These are phyloP conservation scores for Zymoseptoria ardabiliae DNA, from an alignment of 2,329 filamentous ascomycete species.

Conservation along the genomic window DNA sequence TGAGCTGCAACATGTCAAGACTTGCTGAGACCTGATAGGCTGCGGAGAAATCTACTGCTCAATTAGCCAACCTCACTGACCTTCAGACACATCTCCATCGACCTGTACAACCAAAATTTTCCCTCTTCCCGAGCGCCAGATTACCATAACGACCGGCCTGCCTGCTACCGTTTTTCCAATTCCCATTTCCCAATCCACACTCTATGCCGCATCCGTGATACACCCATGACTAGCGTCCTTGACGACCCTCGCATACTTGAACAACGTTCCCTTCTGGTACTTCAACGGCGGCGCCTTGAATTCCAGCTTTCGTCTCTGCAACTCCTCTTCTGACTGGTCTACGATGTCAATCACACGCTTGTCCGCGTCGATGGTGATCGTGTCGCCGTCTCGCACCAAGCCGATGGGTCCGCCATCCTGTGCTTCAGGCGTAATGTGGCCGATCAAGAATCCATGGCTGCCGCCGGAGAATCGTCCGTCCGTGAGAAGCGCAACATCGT, in stretches of 20 bases:
- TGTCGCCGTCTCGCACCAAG: conserved; percentile 72
- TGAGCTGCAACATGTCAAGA: too few relatives aligned
- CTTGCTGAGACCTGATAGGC: too few relatives aligned
- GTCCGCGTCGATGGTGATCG: conserved; percentile 75
- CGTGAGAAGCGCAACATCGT: conserved; percentile 67
- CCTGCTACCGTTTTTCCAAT: background rate
- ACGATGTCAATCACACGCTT: conserved; percentile 56
- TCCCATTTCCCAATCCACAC: background rate
- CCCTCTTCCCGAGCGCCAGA: background rate
- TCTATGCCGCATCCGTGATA: conserved; percentile 43
- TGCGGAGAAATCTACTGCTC: too few relatives aligned
- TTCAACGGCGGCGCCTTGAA: conserved; percentile 50
- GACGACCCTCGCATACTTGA: conserved; percentile 52
- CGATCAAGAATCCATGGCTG: conserved; percentile 79
- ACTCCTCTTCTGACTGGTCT: conserved; percentile 57
- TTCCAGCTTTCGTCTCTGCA: conserved; percentile 43
- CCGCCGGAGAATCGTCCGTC: conserved; percentile 74
- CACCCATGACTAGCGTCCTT: conserved; percentile 53
- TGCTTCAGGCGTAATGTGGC: conserved; percentile 81
- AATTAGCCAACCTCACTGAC: too few relatives aligned
- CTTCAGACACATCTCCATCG: background rate
- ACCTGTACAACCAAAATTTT: background rate
- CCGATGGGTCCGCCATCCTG: conserved; percentile 79
- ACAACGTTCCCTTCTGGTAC: conserved; percentile 52
- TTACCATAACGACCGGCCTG: background rate